Percentiles rank a stretch among this genome's conserved stretches.
Evolutionary conservation across 1,284 basidiomycete species (phyloP).

Genomic region (Porodaedalea pini): DNA sequence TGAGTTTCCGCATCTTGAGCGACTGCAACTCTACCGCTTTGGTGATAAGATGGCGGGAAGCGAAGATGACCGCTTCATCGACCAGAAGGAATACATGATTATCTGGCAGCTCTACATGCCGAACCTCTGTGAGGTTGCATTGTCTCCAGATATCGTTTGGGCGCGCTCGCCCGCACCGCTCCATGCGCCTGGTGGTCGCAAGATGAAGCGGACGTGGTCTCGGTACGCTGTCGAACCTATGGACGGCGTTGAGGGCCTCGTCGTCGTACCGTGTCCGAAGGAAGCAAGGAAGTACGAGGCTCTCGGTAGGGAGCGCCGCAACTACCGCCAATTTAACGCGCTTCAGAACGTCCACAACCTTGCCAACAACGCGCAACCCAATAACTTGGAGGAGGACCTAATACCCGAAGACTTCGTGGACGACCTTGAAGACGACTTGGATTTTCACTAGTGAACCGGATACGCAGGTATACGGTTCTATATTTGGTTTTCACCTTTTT

Average conservation of each 20-base stretch:
- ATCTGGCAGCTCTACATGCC: conserved; percentile 22
- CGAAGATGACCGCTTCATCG: conserved; percentile 10
- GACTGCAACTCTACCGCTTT: conserved; percentile 18
- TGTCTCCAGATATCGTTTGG: conserved; percentile 20
- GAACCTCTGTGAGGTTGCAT: conserved; percentile 19
- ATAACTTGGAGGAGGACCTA: not conserved
- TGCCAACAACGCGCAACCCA: too few relatives aligned
- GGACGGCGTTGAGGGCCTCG: conserved; percentile 14
- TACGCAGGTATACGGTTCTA: conserved; percentile 1
- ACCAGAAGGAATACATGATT: conserved; percentile 20
- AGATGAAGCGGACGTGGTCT: conserved; percentile 1
- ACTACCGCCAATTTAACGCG: not conserved
- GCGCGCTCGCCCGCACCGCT: not conserved
- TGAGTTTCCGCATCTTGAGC: conserved; percentile 20
- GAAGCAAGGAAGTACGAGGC: conserved; percentile 7
- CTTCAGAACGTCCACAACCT: not conserved
- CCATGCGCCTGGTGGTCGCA: not conserved
- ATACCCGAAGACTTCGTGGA: not conserved
- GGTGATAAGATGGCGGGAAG: conserved; percentile 15
- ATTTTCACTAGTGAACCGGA: conserved; percentile 1
- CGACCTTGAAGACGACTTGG: not conserved
- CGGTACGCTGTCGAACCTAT: conserved; percentile 15
- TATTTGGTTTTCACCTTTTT: not conserved
- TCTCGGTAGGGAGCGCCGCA: not conserved
- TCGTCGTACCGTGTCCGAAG: conserved; percentile 10